Conservation (phyloP, 163 green algal species). For the Coccomyxa subellipsoidea region DNA sequence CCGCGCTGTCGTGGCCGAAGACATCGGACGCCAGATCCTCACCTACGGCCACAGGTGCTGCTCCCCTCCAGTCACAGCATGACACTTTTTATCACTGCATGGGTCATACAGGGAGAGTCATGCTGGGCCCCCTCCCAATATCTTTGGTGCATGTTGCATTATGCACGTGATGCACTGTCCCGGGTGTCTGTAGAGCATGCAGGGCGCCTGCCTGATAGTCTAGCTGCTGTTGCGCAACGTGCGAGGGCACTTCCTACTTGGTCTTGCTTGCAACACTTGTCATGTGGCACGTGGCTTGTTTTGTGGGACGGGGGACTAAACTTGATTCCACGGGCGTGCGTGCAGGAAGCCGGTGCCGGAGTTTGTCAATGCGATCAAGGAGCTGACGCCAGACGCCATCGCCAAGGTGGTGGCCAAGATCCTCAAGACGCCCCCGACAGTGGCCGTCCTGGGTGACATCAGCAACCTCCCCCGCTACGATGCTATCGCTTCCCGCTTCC, state of each 20-base stretch:
- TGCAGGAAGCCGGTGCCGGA: conserved; percentile 53
- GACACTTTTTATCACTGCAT: background rate
- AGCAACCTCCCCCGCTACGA: conserved; percentile 51
- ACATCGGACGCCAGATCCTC: conserved; percentile 98
- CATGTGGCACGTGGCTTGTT: too few species aligned
- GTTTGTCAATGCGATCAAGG: conserved; percentile 67
- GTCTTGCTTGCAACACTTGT: too few species aligned
- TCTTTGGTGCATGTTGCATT: too few species aligned
- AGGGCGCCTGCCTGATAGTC: too few species aligned
- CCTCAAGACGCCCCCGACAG: conserved; percentile 48
- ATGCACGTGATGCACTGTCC: too few species aligned
- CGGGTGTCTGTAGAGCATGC: too few species aligned
- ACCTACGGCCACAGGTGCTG: conserved; percentile 87
- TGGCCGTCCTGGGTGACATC: conserved; percentile 56
- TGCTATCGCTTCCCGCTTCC: background rate
- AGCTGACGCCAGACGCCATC: conserved; percentile 55
- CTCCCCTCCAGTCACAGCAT: background rate
- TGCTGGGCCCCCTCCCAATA: too few species aligned
- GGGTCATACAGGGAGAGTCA: too few species aligned
- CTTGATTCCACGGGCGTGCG: too few species aligned
- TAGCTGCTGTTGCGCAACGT: too few species aligned
- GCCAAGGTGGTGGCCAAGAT: conserved; percentile 29
- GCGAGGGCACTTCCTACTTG: too few species aligned
- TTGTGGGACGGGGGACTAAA: too few species aligned
- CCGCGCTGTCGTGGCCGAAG: conserved; percentile 83